phyloP scores from a whole-genome alignment of 352 stramenopile genomes.

The Saprolegnia parasitica region DNA sequence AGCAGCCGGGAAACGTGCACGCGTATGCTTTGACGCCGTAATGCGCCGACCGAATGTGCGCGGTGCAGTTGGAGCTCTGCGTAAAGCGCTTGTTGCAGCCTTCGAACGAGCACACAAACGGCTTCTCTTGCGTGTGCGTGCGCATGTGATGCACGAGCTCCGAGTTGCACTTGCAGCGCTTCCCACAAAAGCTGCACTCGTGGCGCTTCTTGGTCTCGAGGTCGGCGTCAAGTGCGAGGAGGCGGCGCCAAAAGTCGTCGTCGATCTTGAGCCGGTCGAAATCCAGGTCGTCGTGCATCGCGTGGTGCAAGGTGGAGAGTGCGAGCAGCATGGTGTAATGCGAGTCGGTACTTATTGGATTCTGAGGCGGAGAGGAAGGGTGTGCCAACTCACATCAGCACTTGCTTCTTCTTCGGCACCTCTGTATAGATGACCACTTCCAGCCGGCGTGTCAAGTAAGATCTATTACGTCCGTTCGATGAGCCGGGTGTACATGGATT shows the following conservation, averaged over 20 bases:
- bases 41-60: slow-evolving; percentile 27
- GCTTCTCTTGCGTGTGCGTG: slow-evolving; percentile 30
- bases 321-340: too few relatives aligned
- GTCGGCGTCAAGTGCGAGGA: slow-evolving; percentile 2
- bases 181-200: slow-evolving; percentile 25
- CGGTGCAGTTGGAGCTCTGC: slow-evolving; percentile 30
- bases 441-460: too few relatives aligned
- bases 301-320: too few relatives aligned
- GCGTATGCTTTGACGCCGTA: slow-evolving; percentile 25
- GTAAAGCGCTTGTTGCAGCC: slow-evolving; percentile 33
- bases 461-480: too few relatives aligned
- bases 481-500: too few relatives aligned
- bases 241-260: slow-evolving; percentile 8
- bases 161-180: slow-evolving; percentile 28
- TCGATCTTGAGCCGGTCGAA: slow-evolving; percentile 15
- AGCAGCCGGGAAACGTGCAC: slow-evolving; percentile 30
- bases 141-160: slow-evolving; percentile 32
- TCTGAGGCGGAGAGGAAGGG: too few relatives aligned
- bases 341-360: too few relatives aligned
- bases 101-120: slow-evolving; percentile 29
- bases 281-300: slow-evolving; percentile 8
- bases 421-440: too few relatives aligned
- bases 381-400: too few relatives aligned
- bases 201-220: background rate
- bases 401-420: too few relatives aligned